These are phyloP conservation scores for Aristolochia fimbriata DNA, from an alignment of 164 flowering plant genomes.

Conservation along the genomic window DNA sequence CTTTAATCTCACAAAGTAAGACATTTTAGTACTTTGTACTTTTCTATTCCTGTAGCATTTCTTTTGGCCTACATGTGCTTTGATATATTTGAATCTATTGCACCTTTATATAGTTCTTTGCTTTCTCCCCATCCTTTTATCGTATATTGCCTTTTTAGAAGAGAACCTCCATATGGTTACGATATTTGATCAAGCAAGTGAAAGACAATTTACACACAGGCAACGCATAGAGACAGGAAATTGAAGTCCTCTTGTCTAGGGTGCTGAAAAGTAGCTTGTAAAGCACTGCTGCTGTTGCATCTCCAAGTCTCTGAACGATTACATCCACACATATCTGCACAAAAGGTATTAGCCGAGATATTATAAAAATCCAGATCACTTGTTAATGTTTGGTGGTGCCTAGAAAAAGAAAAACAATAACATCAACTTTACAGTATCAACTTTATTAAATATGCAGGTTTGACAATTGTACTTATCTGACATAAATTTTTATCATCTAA, in stretches of 20 bases:
- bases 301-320: constrained; percentile 89
- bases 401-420: no score
- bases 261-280: constrained; percentile 63
- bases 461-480: no score
- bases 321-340: constrained; percentile 91
- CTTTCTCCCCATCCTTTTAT: neutral
- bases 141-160: neutral
- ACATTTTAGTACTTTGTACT: no score
- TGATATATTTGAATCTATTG: neutral
- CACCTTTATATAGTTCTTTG: neutral
- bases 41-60: neutral
- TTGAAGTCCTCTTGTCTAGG: constrained; percentile 42
- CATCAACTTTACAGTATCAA: no score
- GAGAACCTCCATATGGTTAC: neutral
- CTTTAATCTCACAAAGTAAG: no score
- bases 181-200: neutral
- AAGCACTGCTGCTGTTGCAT: constrained; percentile 95
- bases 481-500: no score
- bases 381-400: no score
- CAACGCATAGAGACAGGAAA: constrained; percentile 61
- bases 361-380: no score
- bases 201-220: constrained; percentile 48
- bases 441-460: no score
- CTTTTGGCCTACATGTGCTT: neutral
- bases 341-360: constrained; percentile 1